Evolutionary conservation across 192 early-diverging fungal genomes (phyloP).

Genomic region (Umbelopsis sp.): DNA sequence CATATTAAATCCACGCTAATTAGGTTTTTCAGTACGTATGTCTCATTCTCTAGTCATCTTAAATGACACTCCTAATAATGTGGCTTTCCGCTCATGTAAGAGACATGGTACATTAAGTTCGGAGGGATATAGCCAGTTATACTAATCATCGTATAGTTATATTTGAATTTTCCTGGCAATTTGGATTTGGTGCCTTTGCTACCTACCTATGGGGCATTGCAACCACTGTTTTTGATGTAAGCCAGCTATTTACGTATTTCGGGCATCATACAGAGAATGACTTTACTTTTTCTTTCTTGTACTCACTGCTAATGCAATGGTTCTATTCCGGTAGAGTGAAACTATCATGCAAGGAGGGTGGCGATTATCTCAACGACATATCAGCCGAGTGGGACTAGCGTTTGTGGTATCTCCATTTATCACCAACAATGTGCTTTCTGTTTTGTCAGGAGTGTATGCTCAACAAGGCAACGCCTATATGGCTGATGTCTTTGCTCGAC

Average conservation of each 20-base stretch:
- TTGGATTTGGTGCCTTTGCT: slow-evolving; percentile 29
- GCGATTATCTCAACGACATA: background rate
- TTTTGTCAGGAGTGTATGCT: slow-evolving; percentile 28
- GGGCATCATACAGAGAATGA: too few species aligned
- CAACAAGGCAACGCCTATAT: slow-evolving; percentile 3
- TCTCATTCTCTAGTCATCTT: slow-evolving; percentile 23
- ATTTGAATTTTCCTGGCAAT: slow-evolving; percentile 37
- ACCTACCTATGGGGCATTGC: slow-evolving; percentile 35
- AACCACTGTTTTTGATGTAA: slow-evolving; percentile 33
- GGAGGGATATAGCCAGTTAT: background rate
- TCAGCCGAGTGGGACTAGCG: slow-evolving; percentile 16
- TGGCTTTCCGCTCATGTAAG: slow-evolving; percentile 26
- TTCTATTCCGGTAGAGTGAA: slow-evolving; percentile 15
- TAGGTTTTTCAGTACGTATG: slow-evolving; percentile 20
- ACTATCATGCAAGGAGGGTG: slow-evolving; percentile 20
- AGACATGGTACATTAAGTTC: background rate
- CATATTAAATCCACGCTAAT: background rate
- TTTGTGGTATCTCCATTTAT: slow-evolving; percentile 27
- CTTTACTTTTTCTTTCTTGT: too few species aligned
- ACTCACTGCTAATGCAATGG: background rate
- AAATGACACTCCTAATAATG: slow-evolving; percentile 6
- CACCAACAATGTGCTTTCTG: slow-evolving; percentile 33
- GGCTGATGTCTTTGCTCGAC: slow-evolving; percentile 21
- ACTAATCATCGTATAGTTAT: slow-evolving; percentile 11
- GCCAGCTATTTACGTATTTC: background rate